Evolutionary conservation across 108 stramenopile species (phyloP).

Genomic region (Conticribra guillardii): DNA sequence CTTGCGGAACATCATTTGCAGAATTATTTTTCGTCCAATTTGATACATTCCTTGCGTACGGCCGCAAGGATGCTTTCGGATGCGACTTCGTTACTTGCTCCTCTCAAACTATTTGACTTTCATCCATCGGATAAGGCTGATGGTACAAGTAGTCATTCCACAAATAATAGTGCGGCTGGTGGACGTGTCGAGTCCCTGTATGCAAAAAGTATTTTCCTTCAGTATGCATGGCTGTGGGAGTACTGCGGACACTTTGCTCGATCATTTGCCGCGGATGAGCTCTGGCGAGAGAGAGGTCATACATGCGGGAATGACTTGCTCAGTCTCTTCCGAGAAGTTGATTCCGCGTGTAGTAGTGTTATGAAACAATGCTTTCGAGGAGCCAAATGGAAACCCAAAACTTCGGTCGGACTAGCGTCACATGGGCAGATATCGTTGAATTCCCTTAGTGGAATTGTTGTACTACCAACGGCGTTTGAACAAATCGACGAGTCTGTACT

Average conservation of each 20-base stretch:
- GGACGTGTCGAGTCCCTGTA: conserved; percentile 17
- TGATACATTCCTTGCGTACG: conserved; percentile 72
- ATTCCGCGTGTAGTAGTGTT: conserved; percentile 28
- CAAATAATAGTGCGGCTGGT: too few species aligned
- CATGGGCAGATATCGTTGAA: conserved; percentile 48
- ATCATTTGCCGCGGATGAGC: conserved; percentile 80
- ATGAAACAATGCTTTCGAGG: conserved; percentile 30
- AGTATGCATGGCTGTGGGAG: conserved; percentile 84
- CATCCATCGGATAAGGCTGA: conserved; percentile 8
- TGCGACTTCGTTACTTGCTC: conserved; percentile 52
- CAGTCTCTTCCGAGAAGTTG: conserved; percentile 58
- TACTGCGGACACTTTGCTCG: conserved; percentile 89
- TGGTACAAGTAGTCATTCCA: not conserved
- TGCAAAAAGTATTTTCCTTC: conserved; percentile 56
- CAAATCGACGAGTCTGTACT: conserved; percentile 45
- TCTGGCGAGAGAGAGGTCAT: conserved; percentile 84
- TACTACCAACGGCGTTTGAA: conserved; percentile 41
- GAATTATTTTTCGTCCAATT: conserved; percentile 81
- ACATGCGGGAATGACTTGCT: conserved; percentile 72
- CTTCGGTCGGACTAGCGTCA: conserved; percentile 20
- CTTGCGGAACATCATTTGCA: conserved; percentile 77
- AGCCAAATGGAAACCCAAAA: conserved; percentile 24
- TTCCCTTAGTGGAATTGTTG: conserved; percentile 41
- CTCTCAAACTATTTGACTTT: conserved; percentile 15
- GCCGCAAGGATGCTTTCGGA: conserved; percentile 68